Percentiles rank a stretch among this genome's conserved stretches.
Conservation (phyloP, 352 stramenopile species). For the Phytophthora cryptogea region DNA sequence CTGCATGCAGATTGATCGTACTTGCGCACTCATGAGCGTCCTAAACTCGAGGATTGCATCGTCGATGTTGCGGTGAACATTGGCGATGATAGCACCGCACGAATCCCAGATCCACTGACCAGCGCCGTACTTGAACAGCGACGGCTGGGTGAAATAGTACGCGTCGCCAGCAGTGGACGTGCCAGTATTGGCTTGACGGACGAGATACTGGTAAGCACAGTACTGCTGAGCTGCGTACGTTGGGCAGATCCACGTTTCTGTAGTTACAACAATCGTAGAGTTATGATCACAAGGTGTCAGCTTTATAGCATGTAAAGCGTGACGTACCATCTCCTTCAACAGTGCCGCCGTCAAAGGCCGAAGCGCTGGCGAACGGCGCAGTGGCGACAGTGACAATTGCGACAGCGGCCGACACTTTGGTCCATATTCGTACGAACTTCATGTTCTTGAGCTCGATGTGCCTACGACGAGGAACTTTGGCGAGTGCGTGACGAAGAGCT, state of each 20-base stretch:
- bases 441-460: no score
- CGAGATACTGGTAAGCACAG: constrained; percentile 24
- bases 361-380: background rate
- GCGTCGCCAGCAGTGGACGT: constrained; percentile 16
- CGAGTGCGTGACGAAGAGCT: background rate
- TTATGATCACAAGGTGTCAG: no score
- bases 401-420: background rate
- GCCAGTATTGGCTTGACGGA: constrained; percentile 23
- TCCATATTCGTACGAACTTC: background rate
- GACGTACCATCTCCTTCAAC: constrained; percentile 18
- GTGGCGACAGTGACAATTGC: background rate
- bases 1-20: background rate
- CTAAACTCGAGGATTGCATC: constrained; percentile 24
- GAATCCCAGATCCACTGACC: constrained; percentile 27
- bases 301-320: no score
- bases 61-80: constrained; percentile 26
- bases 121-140: constrained; percentile 27
- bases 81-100: constrained; percentile 27
- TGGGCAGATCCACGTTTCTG: constrained; percentile 22
- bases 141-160: constrained; percentile 32
- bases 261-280: background rate
- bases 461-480: background rate
- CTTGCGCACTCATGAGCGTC: constrained; percentile 25
- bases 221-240: constrained; percentile 28
- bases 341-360: constrained; percentile 16